Evolutionary conservation across 2,329 filamentous ascomycete species (phyloP), one percentile per base, ranked within the genome.

Genomic region (Sporothrix pseudoabietina): DNA sequence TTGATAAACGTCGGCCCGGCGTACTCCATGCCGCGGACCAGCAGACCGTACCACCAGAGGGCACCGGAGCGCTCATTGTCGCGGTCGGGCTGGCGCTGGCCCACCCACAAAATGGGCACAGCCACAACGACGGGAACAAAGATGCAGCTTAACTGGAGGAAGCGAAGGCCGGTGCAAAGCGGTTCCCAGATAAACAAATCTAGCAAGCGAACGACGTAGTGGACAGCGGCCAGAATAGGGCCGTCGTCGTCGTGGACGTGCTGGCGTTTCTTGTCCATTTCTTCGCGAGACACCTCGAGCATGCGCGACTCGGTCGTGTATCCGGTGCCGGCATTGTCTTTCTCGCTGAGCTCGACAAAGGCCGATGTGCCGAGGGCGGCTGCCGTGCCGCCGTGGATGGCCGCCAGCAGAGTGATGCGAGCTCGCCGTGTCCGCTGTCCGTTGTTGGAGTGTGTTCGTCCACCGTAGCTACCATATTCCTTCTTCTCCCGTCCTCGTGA

Each of bases 1-100:
- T 99, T 99, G 83, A 99, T 99, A 79, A 99, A 99, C 0, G 96
- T 94, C 61, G 96, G 94, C 0, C 96, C 96, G 22, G 95, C 94
- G 79, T 90, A 87, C 82, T 99, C 95, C 96, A 99, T 98, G 39
- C 92, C 87, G 73, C 86, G 87, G 10, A 98, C 94, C 54, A 99
- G 82, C 78, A 97, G 96, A 3, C 85, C 85, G 83, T 98, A 99
- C 96, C 96, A 99, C 94, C 93, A 97, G 3, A 98, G 79, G 0
- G 94, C 94, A 0, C 96, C 95, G 6, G 84, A 86, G 75, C 93
- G 87, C 83, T 97, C 93, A 76, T 93, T 89, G 77, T 94, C 91
- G 73, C 87, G 87, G 47, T 89, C 84, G 1, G 87, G 83, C 68
- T 89, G 84, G 63, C 91, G 85, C 47, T 81, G 80, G 0, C 96